Evolutionary conservation across 768 basidiomycete species (phyloP).

Genomic region (Pisolithus orientalis): DNA sequence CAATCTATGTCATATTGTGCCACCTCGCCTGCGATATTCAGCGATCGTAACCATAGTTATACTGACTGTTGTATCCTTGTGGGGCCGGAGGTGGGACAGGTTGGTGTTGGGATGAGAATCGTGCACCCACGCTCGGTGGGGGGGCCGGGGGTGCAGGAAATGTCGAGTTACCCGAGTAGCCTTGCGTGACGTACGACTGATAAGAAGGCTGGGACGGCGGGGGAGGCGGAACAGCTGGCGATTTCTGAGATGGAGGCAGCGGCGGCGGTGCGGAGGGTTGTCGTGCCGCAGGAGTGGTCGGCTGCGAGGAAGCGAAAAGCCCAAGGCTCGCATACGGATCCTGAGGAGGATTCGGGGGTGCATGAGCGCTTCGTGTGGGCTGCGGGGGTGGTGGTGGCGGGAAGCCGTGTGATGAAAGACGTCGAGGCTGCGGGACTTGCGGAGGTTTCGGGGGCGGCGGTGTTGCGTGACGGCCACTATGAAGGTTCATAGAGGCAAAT

Average conservation of each 20-base stretch:
- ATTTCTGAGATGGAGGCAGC: constrained; percentile 21
- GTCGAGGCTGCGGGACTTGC: constrained; percentile 24
- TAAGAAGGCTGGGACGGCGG: constrained; percentile 15
- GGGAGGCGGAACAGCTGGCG: constrained; percentile 16
- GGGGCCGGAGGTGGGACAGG: constrained; percentile 23
- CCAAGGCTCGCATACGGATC: constrained; percentile 34
- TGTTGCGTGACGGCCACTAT: constrained; percentile 20
- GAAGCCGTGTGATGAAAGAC: constrained; percentile 8
- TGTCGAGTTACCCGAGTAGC: constrained; percentile 8
- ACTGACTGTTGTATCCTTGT: constrained; percentile 22
- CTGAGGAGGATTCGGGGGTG: constrained; percentile 14
- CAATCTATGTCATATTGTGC: not conserved
- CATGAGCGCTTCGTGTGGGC: constrained; percentile 19
- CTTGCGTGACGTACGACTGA: constrained; percentile 11
- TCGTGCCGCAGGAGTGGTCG: not conserved
- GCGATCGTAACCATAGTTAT: constrained; percentile 28
- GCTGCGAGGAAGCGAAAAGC: constrained; percentile 19
- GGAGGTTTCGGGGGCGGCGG: constrained; percentile 21
- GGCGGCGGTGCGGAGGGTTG: constrained; percentile 13
- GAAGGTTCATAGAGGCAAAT: constrained; percentile 53
- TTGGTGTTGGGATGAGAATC: constrained; percentile 21
- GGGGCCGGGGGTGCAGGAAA: constrained; percentile 25
- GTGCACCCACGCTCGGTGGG: constrained; percentile 9
- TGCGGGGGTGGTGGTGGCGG: constrained; percentile 19
- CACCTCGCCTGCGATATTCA: constrained; percentile 4